Conservation (phyloP, 495 filamentous ascomycete genomes). For the Lasiosphaeria hispida region DNA sequence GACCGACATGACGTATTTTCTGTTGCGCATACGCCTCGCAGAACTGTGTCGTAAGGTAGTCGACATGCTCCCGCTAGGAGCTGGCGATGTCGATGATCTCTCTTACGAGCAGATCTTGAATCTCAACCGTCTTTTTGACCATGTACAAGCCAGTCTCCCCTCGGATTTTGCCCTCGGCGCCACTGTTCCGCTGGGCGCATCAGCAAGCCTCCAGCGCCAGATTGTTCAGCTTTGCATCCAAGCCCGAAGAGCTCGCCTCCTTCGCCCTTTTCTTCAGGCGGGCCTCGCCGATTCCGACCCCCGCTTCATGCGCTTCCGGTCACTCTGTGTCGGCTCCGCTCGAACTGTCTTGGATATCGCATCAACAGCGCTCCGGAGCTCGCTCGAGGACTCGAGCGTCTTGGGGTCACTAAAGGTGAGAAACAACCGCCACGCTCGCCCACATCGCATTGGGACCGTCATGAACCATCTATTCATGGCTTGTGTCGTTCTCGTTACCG, state of each 20-base stretch:
- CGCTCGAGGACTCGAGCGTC: background rate
- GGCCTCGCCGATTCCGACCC: background rate
- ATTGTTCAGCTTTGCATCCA: slow-evolving; percentile 20
- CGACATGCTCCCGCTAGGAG: slow-evolving; percentile 28
- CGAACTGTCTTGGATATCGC: slow-evolving; percentile 1
- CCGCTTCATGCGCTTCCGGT: background rate
- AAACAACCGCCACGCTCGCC: background rate
- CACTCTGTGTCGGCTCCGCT: slow-evolving; percentile 9
- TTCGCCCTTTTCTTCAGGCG: slow-evolving; percentile 24
- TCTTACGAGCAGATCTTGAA: slow-evolving; percentile 15
- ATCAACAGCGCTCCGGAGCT: background rate
- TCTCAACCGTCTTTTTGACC: slow-evolving; percentile 22
- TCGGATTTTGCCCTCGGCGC: slow-evolving; percentile 7
- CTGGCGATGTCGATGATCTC: slow-evolving; percentile 16
- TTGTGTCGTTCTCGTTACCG: slow-evolving; percentile 10
- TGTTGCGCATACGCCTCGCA: slow-evolving; percentile 45
- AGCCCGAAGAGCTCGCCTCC: slow-evolving; percentile 22
- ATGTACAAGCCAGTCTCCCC: slow-evolving; percentile 17
- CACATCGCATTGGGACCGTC: slow-evolving; percentile 6
- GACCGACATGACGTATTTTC: slow-evolving; percentile 46
- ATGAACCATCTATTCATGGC: slow-evolving; percentile 17
- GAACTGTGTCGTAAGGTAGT: slow-evolving; percentile 45
- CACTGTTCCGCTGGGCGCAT: slow-evolving; percentile 4
- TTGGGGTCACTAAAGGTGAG: no score
- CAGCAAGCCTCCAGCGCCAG: slow-evolving; percentile 18